Conservation (phyloP, 2,329 filamentous ascomycete species). For the Venturia carpophila region DNA sequence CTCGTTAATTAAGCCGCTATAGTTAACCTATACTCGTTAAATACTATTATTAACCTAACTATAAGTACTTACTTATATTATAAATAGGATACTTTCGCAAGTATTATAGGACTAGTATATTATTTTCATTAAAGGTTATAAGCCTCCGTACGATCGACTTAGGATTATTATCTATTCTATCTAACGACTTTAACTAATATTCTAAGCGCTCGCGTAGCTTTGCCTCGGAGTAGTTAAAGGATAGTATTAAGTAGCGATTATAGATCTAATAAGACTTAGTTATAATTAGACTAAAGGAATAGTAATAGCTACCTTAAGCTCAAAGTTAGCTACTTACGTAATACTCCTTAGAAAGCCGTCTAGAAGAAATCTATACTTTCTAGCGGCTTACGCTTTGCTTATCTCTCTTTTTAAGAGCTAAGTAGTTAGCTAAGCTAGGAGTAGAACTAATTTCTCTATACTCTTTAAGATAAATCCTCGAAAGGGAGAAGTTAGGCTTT, state of each 20-base stretch:
- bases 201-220: too few species aligned
- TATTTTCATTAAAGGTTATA: constrained; percentile 15
- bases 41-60: constrained; percentile 3
- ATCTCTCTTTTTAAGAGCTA: constrained; percentile 19
- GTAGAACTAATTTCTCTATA: constrained; percentile 18
- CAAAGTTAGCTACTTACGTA: constrained; percentile 11
- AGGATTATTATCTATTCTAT: too few species aligned
- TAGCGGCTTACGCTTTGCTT: constrained; percentile 15
- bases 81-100: constrained; percentile 14
- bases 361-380: constrained; percentile 19
- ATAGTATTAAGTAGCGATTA: too few species aligned
- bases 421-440: constrained; percentile 19
- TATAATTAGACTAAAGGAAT: constrained; percentile 10
- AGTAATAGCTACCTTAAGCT: constrained; percentile 15
- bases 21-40: constrained; percentile 17
- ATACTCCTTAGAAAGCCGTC: constrained; percentile 17
- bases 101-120: constrained; percentile 14
- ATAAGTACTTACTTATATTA: constrained; percentile 14
- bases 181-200: too few species aligned
- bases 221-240: too few species aligned
- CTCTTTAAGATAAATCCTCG: constrained; percentile 18
- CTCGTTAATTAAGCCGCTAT: constrained; percentile 10
- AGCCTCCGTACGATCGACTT: constrained; percentile 15
- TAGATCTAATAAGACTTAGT: too few species aligned
- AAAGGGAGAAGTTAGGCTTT: constrained; percentile 16